Evolutionary conservation across 164 flowering plant species (phyloP).

Genomic region (Hamamelis virginiana): DNA sequence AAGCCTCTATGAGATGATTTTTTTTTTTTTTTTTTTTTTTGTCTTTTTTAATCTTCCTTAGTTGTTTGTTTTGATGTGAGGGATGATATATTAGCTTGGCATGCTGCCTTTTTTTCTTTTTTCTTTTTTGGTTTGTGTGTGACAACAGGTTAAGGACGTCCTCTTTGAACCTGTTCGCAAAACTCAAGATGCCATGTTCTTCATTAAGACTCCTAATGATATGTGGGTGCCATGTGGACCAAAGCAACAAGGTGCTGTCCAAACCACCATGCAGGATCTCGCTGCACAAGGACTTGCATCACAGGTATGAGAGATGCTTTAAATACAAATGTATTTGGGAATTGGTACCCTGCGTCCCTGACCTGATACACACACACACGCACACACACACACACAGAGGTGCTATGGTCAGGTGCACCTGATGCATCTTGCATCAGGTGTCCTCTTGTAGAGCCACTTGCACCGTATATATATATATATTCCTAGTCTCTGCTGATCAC

Average conservation of each 20-base stretch:
- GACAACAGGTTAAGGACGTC: constrained; percentile 92
- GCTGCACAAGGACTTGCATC: constrained; percentile 83
- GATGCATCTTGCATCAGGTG: too few species aligned
- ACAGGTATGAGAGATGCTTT: constrained; percentile 44
- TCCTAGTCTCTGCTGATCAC: not conserved
- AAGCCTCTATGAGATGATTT: not conserved
- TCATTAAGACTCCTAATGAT: constrained; percentile 52
- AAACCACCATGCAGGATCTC: constrained; percentile 87
- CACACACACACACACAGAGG: too few species aligned
- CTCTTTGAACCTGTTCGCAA: constrained; percentile 97
- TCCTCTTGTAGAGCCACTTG: too few species aligned
- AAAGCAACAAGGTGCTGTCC: constrained; percentile 85
- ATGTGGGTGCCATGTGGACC: constrained; percentile 98
- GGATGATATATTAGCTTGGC: not conserved
- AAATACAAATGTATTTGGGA: not conserved
- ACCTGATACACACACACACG: too few species aligned
- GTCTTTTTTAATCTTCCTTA: not conserved
- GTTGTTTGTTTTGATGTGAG: not conserved
- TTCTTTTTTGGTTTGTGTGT: constrained; percentile 4
- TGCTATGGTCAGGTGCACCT: too few species aligned
- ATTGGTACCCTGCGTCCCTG: too few species aligned
- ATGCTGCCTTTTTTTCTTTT: not conserved
- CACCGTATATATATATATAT: too few species aligned
- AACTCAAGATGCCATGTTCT: constrained; percentile 98
- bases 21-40: not conserved